phyloP scores from a whole-genome alignment of 2,329 filamentous ascomycete species.

The Thelonectria rubi region DNA sequence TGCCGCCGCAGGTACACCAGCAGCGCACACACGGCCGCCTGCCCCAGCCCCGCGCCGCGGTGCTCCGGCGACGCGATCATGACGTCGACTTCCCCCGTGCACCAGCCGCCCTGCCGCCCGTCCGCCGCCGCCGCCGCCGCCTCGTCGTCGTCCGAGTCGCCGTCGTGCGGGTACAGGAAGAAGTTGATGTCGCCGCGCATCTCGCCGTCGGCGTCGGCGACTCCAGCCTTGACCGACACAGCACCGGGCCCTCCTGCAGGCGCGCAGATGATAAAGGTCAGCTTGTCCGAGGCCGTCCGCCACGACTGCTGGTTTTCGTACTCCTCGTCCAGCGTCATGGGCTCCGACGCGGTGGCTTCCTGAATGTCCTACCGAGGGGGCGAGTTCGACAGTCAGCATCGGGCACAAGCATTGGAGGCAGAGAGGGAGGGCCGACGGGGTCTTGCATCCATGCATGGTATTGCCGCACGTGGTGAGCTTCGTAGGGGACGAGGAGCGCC shows the following conservation, averaged over 20 bases:
- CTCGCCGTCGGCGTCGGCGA: conserved; percentile 61
- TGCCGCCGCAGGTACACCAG: conserved; percentile 72
- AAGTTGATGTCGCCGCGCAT: conserved; percentile 85
- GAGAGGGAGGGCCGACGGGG: conserved; percentile 55
- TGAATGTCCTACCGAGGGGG: conserved; percentile 71
- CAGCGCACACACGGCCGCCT: conserved; percentile 72
- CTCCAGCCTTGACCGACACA: conserved; percentile 45
- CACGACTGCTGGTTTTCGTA: conserved; percentile 91
- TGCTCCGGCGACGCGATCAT: conserved; percentile 76
- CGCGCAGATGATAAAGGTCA: conserved; percentile 88
- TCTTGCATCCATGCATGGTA: conserved; percentile 96
- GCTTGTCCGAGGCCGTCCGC: conserved; percentile 82
- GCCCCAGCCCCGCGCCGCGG: conserved; percentile 71
- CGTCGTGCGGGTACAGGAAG: conserved; percentile 73
- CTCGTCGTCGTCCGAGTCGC: conserved; percentile 54
- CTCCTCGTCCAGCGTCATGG: conserved; percentile 81
- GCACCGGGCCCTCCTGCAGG: conserved; percentile 42
- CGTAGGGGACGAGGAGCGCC: conserved; percentile 85
- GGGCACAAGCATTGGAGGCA: not conserved
- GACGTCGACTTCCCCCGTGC: conserved; percentile 80
- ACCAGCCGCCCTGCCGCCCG: conserved; percentile 31
- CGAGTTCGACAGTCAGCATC: not conserved
- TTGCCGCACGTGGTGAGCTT: conserved; percentile 78
- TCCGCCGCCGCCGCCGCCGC: conserved; percentile 22
- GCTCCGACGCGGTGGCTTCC: conserved; percentile 87